Base-by-base conservation (phyloP, 1,139 yeast species). In the Zygoascus sp. region DNA sequence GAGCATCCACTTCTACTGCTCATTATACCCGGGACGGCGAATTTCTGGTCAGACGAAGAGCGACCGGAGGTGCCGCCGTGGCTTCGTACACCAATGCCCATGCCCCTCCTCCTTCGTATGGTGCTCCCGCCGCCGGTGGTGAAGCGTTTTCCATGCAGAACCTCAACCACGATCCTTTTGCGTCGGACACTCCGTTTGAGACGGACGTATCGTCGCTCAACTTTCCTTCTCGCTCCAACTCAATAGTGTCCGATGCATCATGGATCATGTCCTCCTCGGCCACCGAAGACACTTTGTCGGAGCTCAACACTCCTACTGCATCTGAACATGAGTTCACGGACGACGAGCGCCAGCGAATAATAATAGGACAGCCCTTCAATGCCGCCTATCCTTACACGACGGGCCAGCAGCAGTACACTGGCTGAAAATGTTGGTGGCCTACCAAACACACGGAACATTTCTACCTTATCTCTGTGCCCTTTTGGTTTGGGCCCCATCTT, bases 21-120 rank as follows among this genome's bases (percentile, higher is more conserved):
- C 39, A 35, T 35, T 42, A 35, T 20, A 35, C 40, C 23, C 35
- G 40, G 11, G 40, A 42, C 25, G 45, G 45, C 6, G 45, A 36
- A 9, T 42, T 36, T 36, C 28, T 37, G 28, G 40, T 42, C 15
- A 13, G 45, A 35, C 9, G 45, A 36, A 22, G 45, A 19, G 34
- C 17, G n/a, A n/a, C n/a, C 10, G 42, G 42, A 5, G 25, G 23
- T 13, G 28, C 20, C 9, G 27, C 27, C 13, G 37, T 40, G 8
- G 16, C 43, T 5, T 30, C 27, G 16, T 20, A 19, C 28, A 22
- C 34, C 20, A 19, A 23, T 23, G 15, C 27, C n/a, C 23, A 28
- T n/a, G 21, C 34, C 16, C 42, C 43, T 40, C 43, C 43, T 19
- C 16, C 27, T 11, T 21, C 37, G 9, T 40, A 40, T 15, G 43